Evolutionary conservation across 1,284 basidiomycete species (phyloP), one percentile per base, ranked within the genome.

Genomic region (Clitocybe nebularis): DNA sequence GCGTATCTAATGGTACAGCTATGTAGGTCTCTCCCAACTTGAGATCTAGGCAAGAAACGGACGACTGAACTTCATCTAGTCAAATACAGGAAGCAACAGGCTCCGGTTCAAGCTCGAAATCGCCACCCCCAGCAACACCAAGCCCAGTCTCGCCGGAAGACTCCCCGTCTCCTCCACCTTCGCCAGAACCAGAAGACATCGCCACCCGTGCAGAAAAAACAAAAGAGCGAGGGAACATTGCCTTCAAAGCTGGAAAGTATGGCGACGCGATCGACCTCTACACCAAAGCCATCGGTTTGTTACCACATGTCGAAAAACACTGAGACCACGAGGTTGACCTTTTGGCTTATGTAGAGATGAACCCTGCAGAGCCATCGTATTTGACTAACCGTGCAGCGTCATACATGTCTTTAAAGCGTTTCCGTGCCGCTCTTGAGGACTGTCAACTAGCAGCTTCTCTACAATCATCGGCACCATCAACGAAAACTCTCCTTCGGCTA

Each of bases 341-440:
- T 39, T 33, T 25, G 48, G 36, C 43, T 23, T 13, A 16, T 48
- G 39, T 58, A 85, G 81, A 81, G 46, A 63, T 85, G 44, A 80
- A 82, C 47, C 69, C 84, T 0, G 58, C 72, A 3, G 84, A 92
- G 56, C 79, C 89, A 1, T 74, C 85, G 0, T 92, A 87, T 57
- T 70, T 85, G 46, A 88, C 88, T 10, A 94, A 94, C 62, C 81
- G 91, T 30, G 90, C 90, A 0, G 91, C 91, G 2, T 84, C 90
- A 3, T 79, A 86, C 57, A 93, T 94, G 81, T 76, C 81, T 0
- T 59, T 89, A 42, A 90, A 90, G 58, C 75, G 76, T 33, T 93
- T 87, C 71, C 71, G 76, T 25, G 65, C 69, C 1, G 91, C 90
- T 0, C 68, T 93, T 7, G 71, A 74, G 25, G 91, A 94, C 60